Evolutionary conservation across 108 stramenopile species (phyloP).

Genomic region (Cyclotella distinguenda): DNA sequence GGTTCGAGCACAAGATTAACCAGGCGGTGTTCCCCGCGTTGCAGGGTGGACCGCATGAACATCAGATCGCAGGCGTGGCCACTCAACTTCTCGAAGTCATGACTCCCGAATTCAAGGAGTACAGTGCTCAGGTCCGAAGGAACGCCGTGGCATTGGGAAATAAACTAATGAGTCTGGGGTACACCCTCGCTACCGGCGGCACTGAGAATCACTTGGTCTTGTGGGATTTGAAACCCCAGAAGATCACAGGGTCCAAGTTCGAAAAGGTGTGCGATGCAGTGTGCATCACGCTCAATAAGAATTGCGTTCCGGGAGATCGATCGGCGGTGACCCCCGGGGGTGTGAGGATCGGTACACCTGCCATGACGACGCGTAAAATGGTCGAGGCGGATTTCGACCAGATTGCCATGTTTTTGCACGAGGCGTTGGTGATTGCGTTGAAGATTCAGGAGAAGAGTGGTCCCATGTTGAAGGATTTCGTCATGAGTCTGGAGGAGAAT

Average conservation of each 20-base stretch:
- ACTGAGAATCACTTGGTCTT: slow-evolving; percentile 99
- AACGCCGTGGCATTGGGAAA: slow-evolving; percentile 93
- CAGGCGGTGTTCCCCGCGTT: slow-evolving; percentile 99
- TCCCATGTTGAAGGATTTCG: slow-evolving; percentile 93
- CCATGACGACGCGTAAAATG: slow-evolving; percentile 88
- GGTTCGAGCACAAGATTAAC: slow-evolving; percentile 94
- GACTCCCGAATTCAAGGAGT: slow-evolving; percentile 95
- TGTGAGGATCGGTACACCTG: slow-evolving; percentile 96
- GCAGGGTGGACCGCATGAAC: slow-evolving; percentile 99
- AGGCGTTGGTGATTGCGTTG: slow-evolving; percentile 81
- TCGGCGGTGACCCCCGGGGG: slow-evolving; percentile 99
- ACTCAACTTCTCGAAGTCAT: slow-evolving; percentile 97
- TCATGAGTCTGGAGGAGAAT: slow-evolving; percentile 68
- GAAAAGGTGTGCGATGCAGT: slow-evolving; percentile 98
- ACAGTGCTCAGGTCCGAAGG: slow-evolving; percentile 89
- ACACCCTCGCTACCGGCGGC: slow-evolving; percentile 95
- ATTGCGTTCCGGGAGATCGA: slow-evolving; percentile 97
- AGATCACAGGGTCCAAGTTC: slow-evolving; percentile 96
- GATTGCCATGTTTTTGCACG: slow-evolving; percentile 93
- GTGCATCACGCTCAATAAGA: slow-evolving; percentile 99
- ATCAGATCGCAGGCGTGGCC: slow-evolving; percentile 99
- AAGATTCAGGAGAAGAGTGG: slow-evolving; percentile 87
- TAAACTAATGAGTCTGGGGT: slow-evolving; percentile 86
- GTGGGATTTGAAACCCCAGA: slow-evolving; percentile 97
- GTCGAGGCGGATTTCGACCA: slow-evolving; percentile 96